Evolutionary conservation across 768 basidiomycete species (phyloP).

Genomic region (Suillus clintonianus): DNA sequence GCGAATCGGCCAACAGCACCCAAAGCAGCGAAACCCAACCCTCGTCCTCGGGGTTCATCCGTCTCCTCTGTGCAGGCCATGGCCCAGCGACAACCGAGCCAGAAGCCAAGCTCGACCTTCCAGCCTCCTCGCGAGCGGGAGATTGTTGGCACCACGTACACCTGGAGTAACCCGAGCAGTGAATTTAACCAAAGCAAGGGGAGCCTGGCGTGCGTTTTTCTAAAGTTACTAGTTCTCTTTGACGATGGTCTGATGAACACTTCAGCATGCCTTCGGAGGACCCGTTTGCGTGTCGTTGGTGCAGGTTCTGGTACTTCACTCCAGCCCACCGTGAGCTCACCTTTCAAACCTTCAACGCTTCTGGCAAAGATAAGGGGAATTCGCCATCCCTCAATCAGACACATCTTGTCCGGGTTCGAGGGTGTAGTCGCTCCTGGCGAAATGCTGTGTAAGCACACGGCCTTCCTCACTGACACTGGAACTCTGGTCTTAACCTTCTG

Average conservation of each 20-base stretch:
- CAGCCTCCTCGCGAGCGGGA: constrained; percentile 30
- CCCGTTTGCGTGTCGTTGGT: constrained; percentile 56
- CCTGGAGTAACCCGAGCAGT: constrained; percentile 29
- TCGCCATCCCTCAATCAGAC: constrained; percentile 63
- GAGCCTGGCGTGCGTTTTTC: constrained; percentile 20
- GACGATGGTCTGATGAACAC: neutral
- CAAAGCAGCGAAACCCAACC: constrained; percentile 22
- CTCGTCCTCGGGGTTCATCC: constrained; percentile 26
- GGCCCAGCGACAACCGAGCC: constrained; percentile 16
- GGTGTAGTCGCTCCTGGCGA: constrained; percentile 65
- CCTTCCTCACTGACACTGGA: neutral
- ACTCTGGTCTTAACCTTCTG: neutral
- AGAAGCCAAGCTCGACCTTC: constrained; percentile 25
- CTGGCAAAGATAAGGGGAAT: constrained; percentile 42
- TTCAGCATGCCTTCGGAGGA: constrained; percentile 24
- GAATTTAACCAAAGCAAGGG: constrained; percentile 18
- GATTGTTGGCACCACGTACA: constrained; percentile 32
- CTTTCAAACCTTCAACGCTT: constrained; percentile 55
- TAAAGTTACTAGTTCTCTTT: too few relatives aligned
- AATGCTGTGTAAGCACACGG: constrained; percentile 59
- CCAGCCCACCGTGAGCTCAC: constrained; percentile 62
- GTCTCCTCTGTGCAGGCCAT: constrained; percentile 25
- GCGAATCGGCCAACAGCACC: constrained; percentile 6
- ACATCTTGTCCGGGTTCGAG: constrained; percentile 53
- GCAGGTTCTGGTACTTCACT: constrained; percentile 54